These are phyloP conservation scores for Aspergillus asperescens DNA, from an alignment of 495 filamentous ascomycete genomes.

Conservation along the genomic window DNA sequence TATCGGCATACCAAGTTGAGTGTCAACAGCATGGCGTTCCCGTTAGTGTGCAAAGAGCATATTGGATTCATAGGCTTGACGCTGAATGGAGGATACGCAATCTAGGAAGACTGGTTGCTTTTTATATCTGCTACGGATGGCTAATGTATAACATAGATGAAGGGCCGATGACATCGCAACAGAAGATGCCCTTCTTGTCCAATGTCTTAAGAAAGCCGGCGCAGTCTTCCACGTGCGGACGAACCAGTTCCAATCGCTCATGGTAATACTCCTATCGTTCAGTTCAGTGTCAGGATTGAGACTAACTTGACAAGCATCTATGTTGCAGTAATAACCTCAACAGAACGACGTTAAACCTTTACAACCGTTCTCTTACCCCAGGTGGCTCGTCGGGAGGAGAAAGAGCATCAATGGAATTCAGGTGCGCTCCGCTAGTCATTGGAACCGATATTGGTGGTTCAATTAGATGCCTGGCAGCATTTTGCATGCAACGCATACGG, in stretches of 20 bases:
- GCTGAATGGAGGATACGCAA: conserved; percentile 38
- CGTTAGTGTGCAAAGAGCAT: conserved; percentile 61
- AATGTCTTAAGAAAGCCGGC: conserved; percentile 33
- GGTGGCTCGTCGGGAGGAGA: conserved; percentile 68
- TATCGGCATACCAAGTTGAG: too few relatives aligned
- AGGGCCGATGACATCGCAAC: conserved; percentile 33
- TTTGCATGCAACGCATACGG: conserved; percentile 54
- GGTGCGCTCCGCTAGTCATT: conserved; percentile 58
- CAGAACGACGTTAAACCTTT: conserved; percentile 59
- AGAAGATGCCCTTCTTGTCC: conserved; percentile 34
- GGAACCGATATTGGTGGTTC: conserved; percentile 64
- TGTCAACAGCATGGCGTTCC: conserved; percentile 57
- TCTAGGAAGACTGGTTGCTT: conserved; percentile 37
- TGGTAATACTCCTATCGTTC: conserved; percentile 22
- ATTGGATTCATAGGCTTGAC: conserved; percentile 51
- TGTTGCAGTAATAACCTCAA: conserved; percentile 58
- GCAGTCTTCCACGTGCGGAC: conserved; percentile 64
- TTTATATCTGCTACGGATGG: background rate
- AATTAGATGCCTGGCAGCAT: conserved; percentile 55
- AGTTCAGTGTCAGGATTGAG: background rate
- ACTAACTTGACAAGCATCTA: conserved; percentile 28
- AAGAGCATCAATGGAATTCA: conserved; percentile 57
- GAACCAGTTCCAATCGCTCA: conserved; percentile 50
- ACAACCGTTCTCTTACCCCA: conserved; percentile 49
- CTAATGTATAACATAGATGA: background rate